Evolutionary conservation across 768 basidiomycete species (phyloP).

Genomic region (Lactarius akahatsu): DNA sequence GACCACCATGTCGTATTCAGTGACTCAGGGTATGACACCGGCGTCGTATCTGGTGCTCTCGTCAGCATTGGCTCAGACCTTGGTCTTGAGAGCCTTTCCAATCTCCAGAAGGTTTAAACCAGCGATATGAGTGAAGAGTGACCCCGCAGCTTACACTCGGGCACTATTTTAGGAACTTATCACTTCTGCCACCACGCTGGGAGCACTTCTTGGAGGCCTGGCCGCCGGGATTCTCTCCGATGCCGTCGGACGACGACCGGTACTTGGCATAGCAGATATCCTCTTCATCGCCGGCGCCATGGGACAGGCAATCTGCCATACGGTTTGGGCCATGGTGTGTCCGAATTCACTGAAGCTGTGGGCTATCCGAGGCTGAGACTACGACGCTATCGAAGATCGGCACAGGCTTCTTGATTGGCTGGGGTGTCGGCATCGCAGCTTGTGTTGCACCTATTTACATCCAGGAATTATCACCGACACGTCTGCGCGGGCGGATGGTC

Average conservation of each 20-base stretch:
- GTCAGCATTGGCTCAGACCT: constrained; percentile 70
- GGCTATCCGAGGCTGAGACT: background rate
- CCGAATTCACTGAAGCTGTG: background rate
- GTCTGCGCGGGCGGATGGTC: constrained; percentile 73
- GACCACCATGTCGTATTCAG: background rate
- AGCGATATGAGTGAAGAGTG: background rate
- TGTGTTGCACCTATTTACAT: constrained; percentile 83
- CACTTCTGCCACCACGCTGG: constrained; percentile 75
- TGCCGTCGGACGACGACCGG: constrained; percentile 62
- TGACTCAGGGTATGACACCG: constrained; percentile 66
- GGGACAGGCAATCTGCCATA: constrained; percentile 65
- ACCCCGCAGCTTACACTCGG: background rate
- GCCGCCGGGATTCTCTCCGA: constrained; percentile 68
- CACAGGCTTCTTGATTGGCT: constrained; percentile 71
- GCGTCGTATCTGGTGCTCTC: constrained; percentile 77
- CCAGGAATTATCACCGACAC: constrained; percentile 77
- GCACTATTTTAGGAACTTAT: constrained; percentile 60
- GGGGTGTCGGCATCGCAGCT: constrained; percentile 72
- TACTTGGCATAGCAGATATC: constrained; percentile 64
- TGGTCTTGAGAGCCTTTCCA: constrained; percentile 53
- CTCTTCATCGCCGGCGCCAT: constrained; percentile 77
- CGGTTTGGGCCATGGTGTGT: constrained; percentile 67
- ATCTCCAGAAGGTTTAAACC: constrained; percentile 57
- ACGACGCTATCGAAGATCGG: constrained; percentile 50
- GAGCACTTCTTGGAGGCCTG: constrained; percentile 74